Base-by-base conservation (phyloP, 768 basidiomycete species). In the Ramaria sp. region DNA sequence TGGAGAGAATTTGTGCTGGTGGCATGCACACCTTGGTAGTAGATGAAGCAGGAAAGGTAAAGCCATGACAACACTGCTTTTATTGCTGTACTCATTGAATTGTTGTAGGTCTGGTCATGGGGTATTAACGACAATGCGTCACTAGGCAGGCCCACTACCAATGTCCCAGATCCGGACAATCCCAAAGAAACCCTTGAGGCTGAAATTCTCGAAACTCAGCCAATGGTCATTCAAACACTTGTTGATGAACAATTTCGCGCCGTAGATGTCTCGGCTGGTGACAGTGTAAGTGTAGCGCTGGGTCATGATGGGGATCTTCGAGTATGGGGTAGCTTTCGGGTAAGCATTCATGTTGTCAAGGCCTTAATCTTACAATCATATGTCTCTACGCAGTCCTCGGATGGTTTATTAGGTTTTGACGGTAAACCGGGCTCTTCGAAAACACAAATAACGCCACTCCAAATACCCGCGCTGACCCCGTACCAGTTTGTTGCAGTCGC, bases 1-100 rank as follows among this genome's bases (percentile, higher is more conserved):
- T 76, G 10, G 75, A 75, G 59, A 62, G 67, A 27, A 64, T 76
- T 27, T 65, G 64, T 19, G 71, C 69, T 50, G 76, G 75, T 19
- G 77, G 77, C 2, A 75, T 79, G 75, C 77, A 78, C 62, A 70
- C 74, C 5, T 65, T 79, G 19, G 72, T 69, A 27, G 63, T 77
- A 11, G 75, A 76, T 59, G 70, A 72, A 45, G 62, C 62, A 1
- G 77, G 77, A 34, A 66, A 69, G 62, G 75, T 78, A 33, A 24
- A 47, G 19, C 13, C 47, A 45, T 39, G 54, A 22, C 51, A 9
- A 7, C 34, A 10, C 9, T 37, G 34, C 43, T 51, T 58, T 62
- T 22, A 61, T 30, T 20, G 33, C 13, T n/a, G 19, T 15, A 5
- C 19, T 22, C n/a, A 22, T 47, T 53, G 6, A n/a, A 27, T n/a